Percentiles rank a stretch among this genome's conserved stretches.
Conservation (phyloP, 2,329 filamentous ascomycete genomes). For the Claviceps purpurea region DNA sequence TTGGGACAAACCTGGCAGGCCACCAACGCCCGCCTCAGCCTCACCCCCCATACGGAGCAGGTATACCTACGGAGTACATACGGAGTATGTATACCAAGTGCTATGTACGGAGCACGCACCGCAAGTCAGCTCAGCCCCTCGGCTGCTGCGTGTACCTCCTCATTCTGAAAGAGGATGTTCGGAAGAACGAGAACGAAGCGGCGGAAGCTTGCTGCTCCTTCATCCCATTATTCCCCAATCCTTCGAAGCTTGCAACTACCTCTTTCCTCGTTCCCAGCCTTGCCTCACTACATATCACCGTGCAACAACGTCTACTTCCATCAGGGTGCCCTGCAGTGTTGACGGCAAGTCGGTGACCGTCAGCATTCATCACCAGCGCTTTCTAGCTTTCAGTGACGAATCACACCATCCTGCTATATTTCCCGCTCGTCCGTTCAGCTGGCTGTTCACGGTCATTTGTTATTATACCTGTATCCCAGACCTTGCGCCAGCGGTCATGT, state of each 20-base stretch:
- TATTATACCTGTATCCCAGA: not conserved
- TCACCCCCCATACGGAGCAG: too few relatives aligned
- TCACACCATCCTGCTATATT: too few relatives aligned
- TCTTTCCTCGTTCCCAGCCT: too few relatives aligned
- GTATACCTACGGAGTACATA: too few relatives aligned
- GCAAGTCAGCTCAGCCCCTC: too few relatives aligned
- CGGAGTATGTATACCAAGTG: too few relatives aligned
- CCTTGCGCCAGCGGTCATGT: constrained; percentile 18
- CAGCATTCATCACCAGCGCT: not conserved
- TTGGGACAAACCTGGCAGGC: too few relatives aligned
- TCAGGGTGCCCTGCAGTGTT: not conserved
- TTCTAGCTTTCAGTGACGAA: not conserved
- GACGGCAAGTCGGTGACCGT: not conserved
- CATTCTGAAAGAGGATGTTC: not conserved
- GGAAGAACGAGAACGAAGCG: not conserved
- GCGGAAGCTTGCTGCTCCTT: not conserved
- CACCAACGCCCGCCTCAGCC: too few relatives aligned
- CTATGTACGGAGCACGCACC: too few relatives aligned
- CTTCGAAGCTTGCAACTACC: not conserved
- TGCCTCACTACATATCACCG: not conserved
- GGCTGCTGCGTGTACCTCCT: not conserved
- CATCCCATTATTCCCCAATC: not conserved
- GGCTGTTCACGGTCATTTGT: not conserved
- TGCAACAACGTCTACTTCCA: not conserved
- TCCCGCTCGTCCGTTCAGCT: not conserved